Base-by-base conservation (phyloP, 768 basidiomycete species). In the Tricholoma flavovirens region DNA sequence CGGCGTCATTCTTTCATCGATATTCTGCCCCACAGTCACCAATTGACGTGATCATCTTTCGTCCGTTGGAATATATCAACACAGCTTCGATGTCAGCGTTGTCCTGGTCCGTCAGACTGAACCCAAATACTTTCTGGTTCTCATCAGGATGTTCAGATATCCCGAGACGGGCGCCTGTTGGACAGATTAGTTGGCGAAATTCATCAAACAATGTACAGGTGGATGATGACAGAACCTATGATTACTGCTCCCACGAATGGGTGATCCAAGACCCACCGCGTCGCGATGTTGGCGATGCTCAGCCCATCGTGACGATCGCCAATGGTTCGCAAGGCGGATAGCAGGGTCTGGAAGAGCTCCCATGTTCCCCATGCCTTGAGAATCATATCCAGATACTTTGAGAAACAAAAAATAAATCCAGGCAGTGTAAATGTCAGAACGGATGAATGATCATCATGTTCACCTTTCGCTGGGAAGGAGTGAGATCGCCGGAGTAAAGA, bases 21-120 rank as follows among this genome's bases (percentile, higher is more conserved):
- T 93, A 93, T 73, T 93, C 90, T 5, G 86, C 83, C 36, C 90
- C 90, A 67, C 90, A 93, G 68, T 93, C 90, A 9, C 90, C 90
- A 57, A 93, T 84, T 24, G 76, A 75, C 5, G 75, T 79, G 54
- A 89, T 87, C 67, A 91, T 76, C 21, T 66, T 76, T 42, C 81
- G 71, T 3, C 85, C 81, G 35, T 83, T 80, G n/a, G 86, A 89
- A 42, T 73, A 77, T 3, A 67, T 73, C 11, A 91, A 69, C 22
- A 92, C 82, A 1, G 67, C 71, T 56, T 88, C 84, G 59, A 93
- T 88, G n/a, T 70, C 77, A 8, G 69, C 66, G 42, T 79, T 78
- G 62, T 93, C 90, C 29, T 77, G 73, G 1, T 73, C 71, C 2
- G 74, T 77, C 51, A 93, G 71, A 3, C 60, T 67, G 66, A 90